These are phyloP conservation scores for Rutstroemia sp. DNA, from an alignment of 2,329 filamentous ascomycete species.

Conservation along the genomic window DNA sequence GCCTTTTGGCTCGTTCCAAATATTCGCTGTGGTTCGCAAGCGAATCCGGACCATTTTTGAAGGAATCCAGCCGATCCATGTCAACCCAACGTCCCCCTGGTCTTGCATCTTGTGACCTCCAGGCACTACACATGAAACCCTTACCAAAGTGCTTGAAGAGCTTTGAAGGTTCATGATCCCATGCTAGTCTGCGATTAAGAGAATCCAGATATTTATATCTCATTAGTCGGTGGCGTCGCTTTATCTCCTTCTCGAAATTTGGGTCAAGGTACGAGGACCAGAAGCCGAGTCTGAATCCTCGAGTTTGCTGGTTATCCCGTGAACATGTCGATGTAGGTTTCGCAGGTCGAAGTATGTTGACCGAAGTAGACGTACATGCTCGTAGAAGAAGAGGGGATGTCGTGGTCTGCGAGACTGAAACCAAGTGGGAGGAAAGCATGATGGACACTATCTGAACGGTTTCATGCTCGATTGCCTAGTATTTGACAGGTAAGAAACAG, in stretches of 20 bases:
- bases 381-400: conserved; percentile 6
- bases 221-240: conserved; percentile 36
- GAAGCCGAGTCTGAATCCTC: conserved; percentile 40
- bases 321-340: conserved; percentile 8
- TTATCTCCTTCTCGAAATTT: conserved; percentile 36
- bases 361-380: conserved; percentile 9
- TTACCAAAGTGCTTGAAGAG: conserved; percentile 28
- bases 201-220: conserved; percentile 41
- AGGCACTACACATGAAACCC: conserved; percentile 36
- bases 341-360: conserved; percentile 11
- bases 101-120: conserved; percentile 28
- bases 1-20: conserved; percentile 17
- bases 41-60: conserved; percentile 6
- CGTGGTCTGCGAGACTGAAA: conserved; percentile 14
- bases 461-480: conserved; percentile 14
- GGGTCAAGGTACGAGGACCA: conserved; percentile 39
- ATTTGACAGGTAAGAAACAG: too few relatives aligned
- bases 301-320: conserved; percentile 33
- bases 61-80: conserved; percentile 24
- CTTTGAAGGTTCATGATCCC: conserved; percentile 38
- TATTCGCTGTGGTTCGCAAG: conserved; percentile 12
- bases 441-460: conserved; percentile 12
- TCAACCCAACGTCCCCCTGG: conserved; percentile 31
- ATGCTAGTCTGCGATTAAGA: conserved; percentile 38
- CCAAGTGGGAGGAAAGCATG: conserved; percentile 24